Evolutionary conservation across 1,139 yeast species (phyloP).

Genomic region (Taiozyma sp.): DNA sequence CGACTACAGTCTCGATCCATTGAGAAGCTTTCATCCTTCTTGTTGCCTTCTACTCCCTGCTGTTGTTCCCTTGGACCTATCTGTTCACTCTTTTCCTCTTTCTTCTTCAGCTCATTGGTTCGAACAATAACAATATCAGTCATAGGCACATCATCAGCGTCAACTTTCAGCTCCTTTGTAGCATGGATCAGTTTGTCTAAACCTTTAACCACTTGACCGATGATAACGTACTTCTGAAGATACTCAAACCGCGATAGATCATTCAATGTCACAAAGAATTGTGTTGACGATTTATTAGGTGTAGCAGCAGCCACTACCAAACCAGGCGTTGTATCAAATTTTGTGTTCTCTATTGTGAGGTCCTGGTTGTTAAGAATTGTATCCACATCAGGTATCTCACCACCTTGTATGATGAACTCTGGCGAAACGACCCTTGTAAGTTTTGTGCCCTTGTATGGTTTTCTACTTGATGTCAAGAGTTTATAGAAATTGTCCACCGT

Average conservation of each 20-base stretch:
- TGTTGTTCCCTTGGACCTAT: background rate
- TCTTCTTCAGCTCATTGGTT: background rate
- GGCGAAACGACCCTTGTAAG: slow-evolving; percentile 1
- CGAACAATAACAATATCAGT: background rate
- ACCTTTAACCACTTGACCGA: background rate
- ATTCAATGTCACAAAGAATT: slow-evolving; percentile 2
- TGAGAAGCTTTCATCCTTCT: background rate
- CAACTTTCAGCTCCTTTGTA: background rate
- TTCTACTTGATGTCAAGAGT: background rate
- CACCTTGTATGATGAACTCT: slow-evolving; percentile 5
- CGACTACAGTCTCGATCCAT: background rate
- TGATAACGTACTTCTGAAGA: background rate
- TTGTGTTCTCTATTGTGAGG: background rate
- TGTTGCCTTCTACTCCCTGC: background rate
- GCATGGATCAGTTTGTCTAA: background rate
- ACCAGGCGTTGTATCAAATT: background rate
- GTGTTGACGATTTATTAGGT: background rate
- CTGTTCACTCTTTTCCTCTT: background rate
- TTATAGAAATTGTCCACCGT: background rate
- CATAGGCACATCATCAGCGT: background rate
- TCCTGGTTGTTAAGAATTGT: background rate
- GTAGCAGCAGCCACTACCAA: background rate
- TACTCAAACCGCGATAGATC: background rate
- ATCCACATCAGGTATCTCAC: background rate
- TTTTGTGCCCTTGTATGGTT: background rate